Percentiles rank a stretch among this genome's conserved stretches.
Evolutionary conservation across 768 basidiomycete species (phyloP).

Genomic region (Hortiboletus flavorubellus): DNA sequence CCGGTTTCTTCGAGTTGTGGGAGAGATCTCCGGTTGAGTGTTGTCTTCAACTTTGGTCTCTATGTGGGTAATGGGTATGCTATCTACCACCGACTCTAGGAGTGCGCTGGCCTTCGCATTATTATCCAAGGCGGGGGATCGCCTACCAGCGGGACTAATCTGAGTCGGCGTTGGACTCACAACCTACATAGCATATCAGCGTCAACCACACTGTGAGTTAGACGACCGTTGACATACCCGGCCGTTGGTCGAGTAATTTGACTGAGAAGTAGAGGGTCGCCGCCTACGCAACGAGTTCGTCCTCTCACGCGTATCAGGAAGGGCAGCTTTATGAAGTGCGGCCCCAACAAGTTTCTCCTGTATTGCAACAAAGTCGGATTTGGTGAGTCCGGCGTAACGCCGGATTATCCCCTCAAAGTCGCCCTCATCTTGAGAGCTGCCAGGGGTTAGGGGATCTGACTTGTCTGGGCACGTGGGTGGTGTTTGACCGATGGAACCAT

Average conservation of each 20-base stretch:
- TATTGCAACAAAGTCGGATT: conserved; percentile 64
- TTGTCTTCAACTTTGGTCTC: conserved; percentile 26
- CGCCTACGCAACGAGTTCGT: conserved; percentile 70
- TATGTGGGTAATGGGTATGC: conserved; percentile 42
- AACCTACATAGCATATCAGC: conserved; percentile 38
- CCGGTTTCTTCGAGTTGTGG: conserved; percentile 59
- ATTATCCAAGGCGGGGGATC: conserved; percentile 43
- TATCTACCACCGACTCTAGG: conserved; percentile 58
- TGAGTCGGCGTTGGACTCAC: conserved; percentile 51
- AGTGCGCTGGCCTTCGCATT: conserved; percentile 61
- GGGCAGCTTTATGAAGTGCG: conserved; percentile 53
- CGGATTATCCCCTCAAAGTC: conserved; percentile 67
- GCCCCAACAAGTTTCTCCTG: conserved; percentile 74
- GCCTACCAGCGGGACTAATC: conserved; percentile 28
- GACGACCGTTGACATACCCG: conserved; percentile 33
- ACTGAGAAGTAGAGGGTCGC: conserved; percentile 81
- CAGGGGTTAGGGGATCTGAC: conserved; percentile 45
- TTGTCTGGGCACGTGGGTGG: conserved; percentile 56
- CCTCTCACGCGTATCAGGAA: conserved; percentile 58
- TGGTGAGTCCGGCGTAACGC: conserved; percentile 64
- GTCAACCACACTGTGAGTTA: not conserved
- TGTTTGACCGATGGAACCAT: conserved; percentile 42
- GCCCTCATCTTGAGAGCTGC: conserved; percentile 49
- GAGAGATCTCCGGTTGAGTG: conserved; percentile 40
- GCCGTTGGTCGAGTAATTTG: conserved; percentile 62